Base-by-base conservation (phyloP, 2,329 filamentous ascomycete species). In the Cercospora sesami region DNA sequence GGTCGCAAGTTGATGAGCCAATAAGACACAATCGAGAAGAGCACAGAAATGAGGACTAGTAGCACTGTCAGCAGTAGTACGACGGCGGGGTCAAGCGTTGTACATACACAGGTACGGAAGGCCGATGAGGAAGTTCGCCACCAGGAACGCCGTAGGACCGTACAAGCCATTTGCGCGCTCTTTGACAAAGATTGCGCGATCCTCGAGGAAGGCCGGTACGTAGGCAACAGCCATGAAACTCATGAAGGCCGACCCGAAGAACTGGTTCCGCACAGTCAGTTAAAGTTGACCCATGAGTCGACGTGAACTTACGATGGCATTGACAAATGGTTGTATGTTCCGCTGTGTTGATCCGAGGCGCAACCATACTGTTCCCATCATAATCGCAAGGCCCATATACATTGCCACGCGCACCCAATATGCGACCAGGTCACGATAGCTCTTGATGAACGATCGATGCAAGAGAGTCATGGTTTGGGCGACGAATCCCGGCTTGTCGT, bases 361-460 rank as follows among this genome's bases (percentile, higher is more conserved):
- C n/a, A 95, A 80, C 89, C 91, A 96, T 6, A 96, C 91, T 0
- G 92, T 95, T 2, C 92, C 92, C 89, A 93, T 93, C 86, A 94
- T 89, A 71, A 94, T 86, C 1, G 91, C 91, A 7, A 95, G 83
- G 12, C 86, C 87, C 60, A 89, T 82, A 77, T 95, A 94, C 91
- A 95, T 95, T 36, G 85, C 89, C 31, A 94, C 81, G 2, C 92
- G 87, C 70, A 94, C 91, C 1, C 90, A 91, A 75, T 95, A 96
- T 0, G 89, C 91, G 42, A 96, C 86, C 2, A 95, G 83, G 75
- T 96, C 92, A 30, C 92, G 88, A 76, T 93, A 91, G 65, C 87
- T 89, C 81, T 96, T 96, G 77, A 95, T 87, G 73, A 90, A 91
- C 26, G 87, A 87, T n/a, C 92, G 87, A 74, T 93, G 90, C 5